These are phyloP conservation scores for Cucurbitaria berberidis DNA, from an alignment of 2,329 filamentous ascomycete genomes.

Conservation along the genomic window DNA sequence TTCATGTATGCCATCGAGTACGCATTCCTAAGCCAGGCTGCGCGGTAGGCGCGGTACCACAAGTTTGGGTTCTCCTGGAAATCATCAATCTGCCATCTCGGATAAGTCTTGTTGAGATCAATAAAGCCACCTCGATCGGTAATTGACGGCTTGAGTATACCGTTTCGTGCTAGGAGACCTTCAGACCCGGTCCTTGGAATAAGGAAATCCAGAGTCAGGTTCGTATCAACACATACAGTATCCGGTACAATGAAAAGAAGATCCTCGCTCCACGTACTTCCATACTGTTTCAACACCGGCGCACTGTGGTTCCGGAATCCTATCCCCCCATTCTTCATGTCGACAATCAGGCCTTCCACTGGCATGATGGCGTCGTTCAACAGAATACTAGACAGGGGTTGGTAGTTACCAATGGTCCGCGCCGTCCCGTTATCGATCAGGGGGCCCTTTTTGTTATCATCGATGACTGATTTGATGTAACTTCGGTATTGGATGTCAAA, in stretches of 20 bases:
- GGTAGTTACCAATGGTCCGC: constrained; percentile 40
- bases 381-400: constrained; percentile 39
- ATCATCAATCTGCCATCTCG: constrained; percentile 37
- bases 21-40: constrained; percentile 53
- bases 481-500: constrained; percentile 53
- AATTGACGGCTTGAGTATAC: constrained; percentile 37
- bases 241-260: constrained; percentile 57
- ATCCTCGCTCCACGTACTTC: constrained; percentile 56
- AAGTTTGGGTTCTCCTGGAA: constrained; percentile 49
- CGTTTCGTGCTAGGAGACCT: neutral
- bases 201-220: constrained; percentile 53
- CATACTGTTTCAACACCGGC: constrained; percentile 43
- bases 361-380: constrained; percentile 42
- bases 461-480: constrained; percentile 16
- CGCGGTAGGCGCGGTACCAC: constrained; percentile 51
- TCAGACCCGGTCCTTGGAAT: constrained; percentile 21
- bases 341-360: constrained; percentile 55
- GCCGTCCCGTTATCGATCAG: constrained; percentile 40
- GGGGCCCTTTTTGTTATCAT: constrained; percentile 1
- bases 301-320: constrained; percentile 56
- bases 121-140: constrained; percentile 55
- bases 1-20: constrained; percentile 51
- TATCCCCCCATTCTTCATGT: constrained; percentile 51
- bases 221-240: constrained; percentile 53
- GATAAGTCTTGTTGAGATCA: constrained; percentile 47